phyloP scores from a whole-genome alignment of 2,329 filamentous ascomycete genomes.

The Penicillium sp. region DNA sequence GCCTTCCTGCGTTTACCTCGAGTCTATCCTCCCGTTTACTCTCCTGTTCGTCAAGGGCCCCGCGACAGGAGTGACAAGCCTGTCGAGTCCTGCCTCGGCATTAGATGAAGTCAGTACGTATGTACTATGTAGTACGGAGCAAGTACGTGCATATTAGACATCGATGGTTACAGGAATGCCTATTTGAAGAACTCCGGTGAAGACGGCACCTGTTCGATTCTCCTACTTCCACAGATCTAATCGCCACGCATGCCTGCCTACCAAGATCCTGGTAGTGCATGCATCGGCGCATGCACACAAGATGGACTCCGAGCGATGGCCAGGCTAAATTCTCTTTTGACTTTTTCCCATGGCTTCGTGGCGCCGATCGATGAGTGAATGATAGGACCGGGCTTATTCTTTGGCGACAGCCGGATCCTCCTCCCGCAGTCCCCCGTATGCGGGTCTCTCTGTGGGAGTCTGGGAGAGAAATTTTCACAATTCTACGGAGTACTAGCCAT shows the following conservation, averaged over 20 bases:
- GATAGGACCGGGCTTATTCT: conserved; percentile 5
- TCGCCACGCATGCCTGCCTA: neutral
- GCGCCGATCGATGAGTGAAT: conserved; percentile 4
- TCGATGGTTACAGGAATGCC: too few relatives aligned
- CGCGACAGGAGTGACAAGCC: too few relatives aligned
- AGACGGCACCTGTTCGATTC: neutral
- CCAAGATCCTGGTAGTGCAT: neutral
- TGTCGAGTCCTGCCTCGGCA: too few relatives aligned
- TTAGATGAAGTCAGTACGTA: too few relatives aligned
- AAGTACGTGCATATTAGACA: neutral
- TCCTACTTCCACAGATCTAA: neutral
- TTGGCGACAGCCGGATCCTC: conserved; percentile 4
- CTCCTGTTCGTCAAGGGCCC: neutral
- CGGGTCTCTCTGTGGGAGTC: neutral
- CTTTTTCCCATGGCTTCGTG: conserved; percentile 1
- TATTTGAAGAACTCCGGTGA: neutral
- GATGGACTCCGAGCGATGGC: neutral
- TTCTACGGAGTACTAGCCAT: too few relatives aligned
- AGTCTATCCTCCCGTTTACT: neutral
- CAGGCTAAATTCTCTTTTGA: neutral
- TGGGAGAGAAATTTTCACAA: neutral
- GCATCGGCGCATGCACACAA: neutral
- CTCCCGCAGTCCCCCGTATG: conserved; percentile 5
- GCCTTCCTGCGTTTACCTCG: neutral
- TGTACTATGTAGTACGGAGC: too few relatives aligned